These are phyloP conservation scores for Volvox reticuliferus DNA, from an alignment of 139 green algal species.

Conservation along the genomic window DNA sequence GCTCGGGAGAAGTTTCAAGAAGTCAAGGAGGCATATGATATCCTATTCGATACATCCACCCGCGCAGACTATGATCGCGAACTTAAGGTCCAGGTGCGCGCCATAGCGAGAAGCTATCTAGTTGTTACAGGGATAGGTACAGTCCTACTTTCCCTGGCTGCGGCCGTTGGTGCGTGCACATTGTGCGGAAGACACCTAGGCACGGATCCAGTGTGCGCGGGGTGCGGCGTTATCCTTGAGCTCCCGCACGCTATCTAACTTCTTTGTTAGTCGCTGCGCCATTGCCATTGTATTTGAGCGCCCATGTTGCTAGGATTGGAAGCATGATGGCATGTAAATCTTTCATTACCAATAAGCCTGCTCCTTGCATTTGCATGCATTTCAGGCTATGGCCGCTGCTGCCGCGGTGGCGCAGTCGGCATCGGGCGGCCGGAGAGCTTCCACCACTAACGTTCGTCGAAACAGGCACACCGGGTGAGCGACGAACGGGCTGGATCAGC, in stretches of 20 bases:
- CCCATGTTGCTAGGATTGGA: too few species aligned
- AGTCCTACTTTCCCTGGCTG: too few species aligned
- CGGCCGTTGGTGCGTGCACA: too few species aligned
- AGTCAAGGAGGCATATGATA: constrained; percentile 37
- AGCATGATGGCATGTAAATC: too few species aligned
- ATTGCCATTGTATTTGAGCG: too few species aligned
- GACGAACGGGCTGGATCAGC: background rate
- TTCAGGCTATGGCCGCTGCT: constrained; percentile 13
- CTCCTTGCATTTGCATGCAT: background rate
- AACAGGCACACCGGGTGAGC: background rate
- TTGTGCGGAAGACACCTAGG: too few species aligned
- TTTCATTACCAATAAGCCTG: too few species aligned
- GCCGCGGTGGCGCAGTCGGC: background rate
- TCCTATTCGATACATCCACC: background rate
- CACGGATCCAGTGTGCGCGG: too few species aligned
- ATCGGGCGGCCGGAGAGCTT: background rate
- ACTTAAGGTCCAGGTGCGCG: constrained; percentile 12
- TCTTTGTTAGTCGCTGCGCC: too few species aligned
- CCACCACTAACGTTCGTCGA: background rate
- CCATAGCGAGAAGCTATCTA: background rate
- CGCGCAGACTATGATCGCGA: constrained; percentile 11
- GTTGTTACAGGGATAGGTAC: too few species aligned
- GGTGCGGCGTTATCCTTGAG: too few species aligned
- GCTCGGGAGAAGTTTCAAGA: constrained; percentile 5
- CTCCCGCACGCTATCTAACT: too few species aligned